Evolutionary conservation across 2,329 filamentous ascomycete species (phyloP).

Genomic region (Chaetomium strumarium): DNA sequence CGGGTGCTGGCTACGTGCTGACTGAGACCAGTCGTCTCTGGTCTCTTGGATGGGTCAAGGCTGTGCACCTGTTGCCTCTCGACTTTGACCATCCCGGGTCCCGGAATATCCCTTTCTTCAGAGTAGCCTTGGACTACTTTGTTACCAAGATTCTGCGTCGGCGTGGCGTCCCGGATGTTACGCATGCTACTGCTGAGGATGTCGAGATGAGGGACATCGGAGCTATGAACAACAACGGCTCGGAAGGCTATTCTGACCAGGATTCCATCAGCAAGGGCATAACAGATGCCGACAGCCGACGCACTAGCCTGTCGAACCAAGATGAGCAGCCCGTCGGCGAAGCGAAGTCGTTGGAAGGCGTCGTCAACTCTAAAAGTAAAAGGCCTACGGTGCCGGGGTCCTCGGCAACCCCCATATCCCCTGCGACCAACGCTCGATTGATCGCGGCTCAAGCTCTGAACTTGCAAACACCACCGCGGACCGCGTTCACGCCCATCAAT

Average conservation of each 20-base stretch:
- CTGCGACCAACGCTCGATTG: conserved; percentile 6
- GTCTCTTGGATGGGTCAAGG: conserved; percentile 24
- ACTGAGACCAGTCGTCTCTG: not conserved
- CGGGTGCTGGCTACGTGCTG: not conserved
- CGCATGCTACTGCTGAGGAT: conserved; percentile 5
- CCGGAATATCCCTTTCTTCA: conserved; percentile 16
- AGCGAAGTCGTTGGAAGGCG: not conserved
- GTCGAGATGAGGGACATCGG: conserved; percentile 19
- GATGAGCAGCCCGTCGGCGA: conserved; percentile 1
- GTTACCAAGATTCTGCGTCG: not conserved
- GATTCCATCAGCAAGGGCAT: conserved; percentile 7
- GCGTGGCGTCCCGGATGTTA: not conserved
- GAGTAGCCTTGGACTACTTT: conserved; percentile 17
- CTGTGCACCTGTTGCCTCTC: conserved; percentile 19
- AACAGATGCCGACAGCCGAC: conserved; percentile 13
- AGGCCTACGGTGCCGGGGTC: not conserved
- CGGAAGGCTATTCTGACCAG: conserved; percentile 5
- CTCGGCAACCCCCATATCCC: not conserved
- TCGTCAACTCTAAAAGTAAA: not conserved
- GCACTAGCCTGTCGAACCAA: conserved; percentile 16
- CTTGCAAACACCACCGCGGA: conserved; percentile 5
- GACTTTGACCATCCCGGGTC: conserved; percentile 20
- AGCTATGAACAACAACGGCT: not conserved
- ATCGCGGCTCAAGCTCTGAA: conserved; percentile 18
- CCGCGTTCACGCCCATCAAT: conserved; percentile 11